Conservation (phyloP, 1,139 yeast genomes). For the Diutina siamensis region DNA sequence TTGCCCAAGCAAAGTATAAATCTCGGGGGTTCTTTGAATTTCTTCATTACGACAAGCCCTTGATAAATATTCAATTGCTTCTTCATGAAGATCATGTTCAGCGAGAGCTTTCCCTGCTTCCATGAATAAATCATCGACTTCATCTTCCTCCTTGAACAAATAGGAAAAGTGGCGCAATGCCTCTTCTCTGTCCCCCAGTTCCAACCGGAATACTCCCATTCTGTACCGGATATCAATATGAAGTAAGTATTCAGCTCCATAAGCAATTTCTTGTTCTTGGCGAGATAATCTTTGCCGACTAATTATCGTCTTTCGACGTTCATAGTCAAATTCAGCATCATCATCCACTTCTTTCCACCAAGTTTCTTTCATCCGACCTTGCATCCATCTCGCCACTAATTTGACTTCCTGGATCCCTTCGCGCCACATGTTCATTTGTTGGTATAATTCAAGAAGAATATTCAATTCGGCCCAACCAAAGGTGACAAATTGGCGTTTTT, state of each 20-base stretch:
- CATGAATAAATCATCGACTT: conserved; percentile 56
- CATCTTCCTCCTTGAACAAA: conserved; percentile 38
- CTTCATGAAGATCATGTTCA: conserved; percentile 53
- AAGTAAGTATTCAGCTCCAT: conserved; percentile 20
- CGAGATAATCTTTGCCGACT: neutral
- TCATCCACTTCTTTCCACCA: conserved; percentile 75
- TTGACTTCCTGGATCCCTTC: conserved; percentile 58
- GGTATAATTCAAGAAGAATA: conserved; percentile 67
- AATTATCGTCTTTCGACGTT: neutral
- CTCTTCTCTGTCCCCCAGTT: conserved; percentile 52
- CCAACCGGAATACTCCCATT: conserved; percentile 62
- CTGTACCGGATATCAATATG: conserved; percentile 86
- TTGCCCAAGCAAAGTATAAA: conserved; percentile 57
- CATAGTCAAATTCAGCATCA: conserved; percentile 70
- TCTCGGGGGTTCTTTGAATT: conserved; percentile 19
- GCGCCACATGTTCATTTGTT: conserved; percentile 51
- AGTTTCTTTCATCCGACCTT: conserved; percentile 52
- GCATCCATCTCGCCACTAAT: conserved; percentile 74
- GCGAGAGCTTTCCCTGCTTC: conserved; percentile 72
- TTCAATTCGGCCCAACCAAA: conserved; percentile 89
- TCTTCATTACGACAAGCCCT: conserved; percentile 20
- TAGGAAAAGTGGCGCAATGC: conserved; percentile 61
- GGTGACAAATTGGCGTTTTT: conserved; percentile 6
- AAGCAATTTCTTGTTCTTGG: conserved; percentile 7
- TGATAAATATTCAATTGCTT: conserved; percentile 51